Base-by-base conservation (phyloP, 2,329 filamentous ascomycete species). In the Claviceps africana region DNA sequence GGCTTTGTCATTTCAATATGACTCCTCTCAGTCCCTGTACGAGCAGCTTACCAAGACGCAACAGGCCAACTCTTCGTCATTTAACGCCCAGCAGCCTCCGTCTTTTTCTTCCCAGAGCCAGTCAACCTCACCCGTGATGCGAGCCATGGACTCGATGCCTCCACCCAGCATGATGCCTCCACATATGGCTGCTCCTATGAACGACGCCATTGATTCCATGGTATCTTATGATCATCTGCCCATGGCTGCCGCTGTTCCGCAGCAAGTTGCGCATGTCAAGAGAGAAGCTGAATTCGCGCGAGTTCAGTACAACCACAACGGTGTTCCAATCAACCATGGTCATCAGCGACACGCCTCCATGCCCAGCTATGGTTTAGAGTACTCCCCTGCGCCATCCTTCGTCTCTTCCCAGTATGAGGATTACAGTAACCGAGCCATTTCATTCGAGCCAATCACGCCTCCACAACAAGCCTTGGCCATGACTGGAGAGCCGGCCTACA, bases 11-110 rank as follows among this genome's bases (percentile, higher is more conserved):
- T 98, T 98, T 74, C 89, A 98, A 71, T 98, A 96, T 72, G 93
- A 98, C 73, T 96, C 93, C 25, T 97, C 93, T 35, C 93, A 98
- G 72, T 97, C 93, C 60, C 84, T 98, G 55, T 98, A 95, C 68
- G 93, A 98, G 77, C 93, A 98, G 76, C 83, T 98, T 73, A 98
- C 93, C 62, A 98, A 97, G 76, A 90, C 91, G 47, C 93, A 98
- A 72, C 93, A 97, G 78, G 91, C 90, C 69, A 97, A 95, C 73
- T 94, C 91, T 8, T 97, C 93, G 3, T 95, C 91, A 1, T 97
- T 96, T 77, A 88, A 82, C 70, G 87, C 86, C 57, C 86, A 90
- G 62, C 79, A 82, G 62, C 68, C 82, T 61, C 15, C 47, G 1
- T 79, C 82, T 61, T 83, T 80, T 70, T 70, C 80, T 70, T 69